Evolutionary conservation across 2,329 filamentous ascomycete genomes (phyloP).

Genomic region (Ophiostoma tasmaniense): DNA sequence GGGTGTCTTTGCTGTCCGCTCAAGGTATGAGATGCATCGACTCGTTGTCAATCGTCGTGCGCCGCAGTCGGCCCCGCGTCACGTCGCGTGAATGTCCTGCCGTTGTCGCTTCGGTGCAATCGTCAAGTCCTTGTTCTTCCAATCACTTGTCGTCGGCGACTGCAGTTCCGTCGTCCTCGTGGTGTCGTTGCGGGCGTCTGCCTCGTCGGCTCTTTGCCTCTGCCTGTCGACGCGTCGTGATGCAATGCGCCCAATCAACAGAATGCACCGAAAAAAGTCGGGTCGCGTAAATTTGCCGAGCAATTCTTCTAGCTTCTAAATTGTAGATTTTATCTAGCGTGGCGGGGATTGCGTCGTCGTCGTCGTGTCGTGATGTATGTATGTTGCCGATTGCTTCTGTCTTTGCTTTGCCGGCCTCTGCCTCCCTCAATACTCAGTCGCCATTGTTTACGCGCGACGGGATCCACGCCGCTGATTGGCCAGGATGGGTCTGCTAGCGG

Average conservation of each 20-base stretch:
- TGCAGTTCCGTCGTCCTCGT: not conserved
- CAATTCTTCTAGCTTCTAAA: not conserved
- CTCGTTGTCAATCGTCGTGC: not conserved
- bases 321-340: not conserved
- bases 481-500: conserved; percentile 4
- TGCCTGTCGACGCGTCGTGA: not conserved
- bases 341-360: not conserved
- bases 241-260: not conserved
- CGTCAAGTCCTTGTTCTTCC: not conserved
- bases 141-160: not conserved
- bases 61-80: conserved; percentile 7
- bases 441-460: conserved; percentile 9
- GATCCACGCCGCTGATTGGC: conserved; percentile 2
- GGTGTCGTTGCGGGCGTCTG: not conserved
- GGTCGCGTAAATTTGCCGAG: conserved; percentile 1
- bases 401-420: not conserved
- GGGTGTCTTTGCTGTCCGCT: not conserved
- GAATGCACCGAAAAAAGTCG: not conserved
- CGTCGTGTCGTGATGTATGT: not conserved
- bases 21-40: not conserved
- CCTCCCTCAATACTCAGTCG: not conserved
- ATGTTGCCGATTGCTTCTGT: not conserved
- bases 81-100: not conserved
- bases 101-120: not conserved
- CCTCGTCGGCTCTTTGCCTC: too few relatives aligned